These are phyloP conservation scores for Harringtonia lauricola DNA, from an alignment of 2,329 filamentous ascomycete species.

Conservation along the genomic window DNA sequence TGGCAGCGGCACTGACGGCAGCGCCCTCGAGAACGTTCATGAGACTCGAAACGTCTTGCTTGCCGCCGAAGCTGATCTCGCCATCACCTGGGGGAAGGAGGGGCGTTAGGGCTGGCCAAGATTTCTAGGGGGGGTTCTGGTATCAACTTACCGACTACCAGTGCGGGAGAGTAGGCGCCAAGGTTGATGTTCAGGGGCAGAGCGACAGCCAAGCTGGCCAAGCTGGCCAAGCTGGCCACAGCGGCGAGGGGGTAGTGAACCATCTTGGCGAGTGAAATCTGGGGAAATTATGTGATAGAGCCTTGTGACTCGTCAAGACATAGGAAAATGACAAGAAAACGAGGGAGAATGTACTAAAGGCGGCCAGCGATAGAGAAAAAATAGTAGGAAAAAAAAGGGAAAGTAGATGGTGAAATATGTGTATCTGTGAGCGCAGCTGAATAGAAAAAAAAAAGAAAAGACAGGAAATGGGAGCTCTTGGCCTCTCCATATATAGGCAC, in stretches of 20 bases:
- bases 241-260: constrained; percentile 9
- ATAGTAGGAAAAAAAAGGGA: not conserved
- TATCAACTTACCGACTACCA: constrained; percentile 21
- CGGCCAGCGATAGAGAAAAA: constrained; percentile 11
- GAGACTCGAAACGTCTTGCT: constrained; percentile 30
- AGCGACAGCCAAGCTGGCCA: constrained; percentile 9
- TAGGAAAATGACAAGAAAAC: not conserved
- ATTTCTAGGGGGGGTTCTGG: not conserved
- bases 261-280: constrained; percentile 11
- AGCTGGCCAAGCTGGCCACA: not conserved
- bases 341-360: constrained; percentile 2
- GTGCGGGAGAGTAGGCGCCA: constrained; percentile 31
- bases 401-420: not conserved
- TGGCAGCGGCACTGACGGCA: constrained; percentile 27
- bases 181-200: constrained; percentile 26
- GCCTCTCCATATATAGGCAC: not conserved
- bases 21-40: constrained; percentile 36
- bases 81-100: constrained; percentile 28
- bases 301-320: too few species aligned
- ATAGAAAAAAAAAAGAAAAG: not conserved
- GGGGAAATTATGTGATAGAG: too few species aligned
- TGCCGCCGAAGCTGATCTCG: constrained; percentile 35
- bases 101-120: constrained; percentile 5
- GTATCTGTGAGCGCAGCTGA: constrained; percentile 7
- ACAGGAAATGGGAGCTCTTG: not conserved